These are phyloP conservation scores for Aphanocladium album DNA, from an alignment of 2,329 filamentous ascomycete genomes.

Conservation along the genomic window DNA sequence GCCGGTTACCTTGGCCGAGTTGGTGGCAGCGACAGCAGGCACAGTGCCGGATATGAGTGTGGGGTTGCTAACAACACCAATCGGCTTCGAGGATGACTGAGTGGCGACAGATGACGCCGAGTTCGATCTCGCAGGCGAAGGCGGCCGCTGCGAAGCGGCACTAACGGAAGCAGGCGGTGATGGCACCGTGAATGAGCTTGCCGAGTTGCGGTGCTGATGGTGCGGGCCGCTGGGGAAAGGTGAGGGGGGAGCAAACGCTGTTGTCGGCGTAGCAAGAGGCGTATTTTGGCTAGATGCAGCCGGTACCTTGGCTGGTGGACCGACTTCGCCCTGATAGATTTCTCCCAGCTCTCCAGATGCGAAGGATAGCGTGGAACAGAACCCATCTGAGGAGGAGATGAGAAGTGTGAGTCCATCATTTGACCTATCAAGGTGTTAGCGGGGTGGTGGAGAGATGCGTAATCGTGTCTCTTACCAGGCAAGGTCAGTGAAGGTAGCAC, in stretches of 20 bases:
- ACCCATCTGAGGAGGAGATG: slow-evolving; percentile 97
- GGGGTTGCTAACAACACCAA: slow-evolving; percentile 66
- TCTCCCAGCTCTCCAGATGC: slow-evolving; percentile 78
- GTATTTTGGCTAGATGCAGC: slow-evolving; percentile 58
- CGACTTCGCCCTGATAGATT: slow-evolving; percentile 65
- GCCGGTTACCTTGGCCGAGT: slow-evolving; percentile 56
- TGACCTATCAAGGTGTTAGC: slow-evolving; percentile 37
- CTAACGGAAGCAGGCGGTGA: slow-evolving; percentile 53
- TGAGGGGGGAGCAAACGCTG: slow-evolving; percentile 56
- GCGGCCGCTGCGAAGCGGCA: slow-evolving; percentile 59
- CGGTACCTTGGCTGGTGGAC: slow-evolving; percentile 36
- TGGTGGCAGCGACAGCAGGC: slow-evolving; percentile 69
- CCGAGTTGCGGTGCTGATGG: slow-evolving; percentile 54
- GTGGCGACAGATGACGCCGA: slow-evolving; percentile 77
- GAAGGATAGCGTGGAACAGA: slow-evolving; percentile 90
- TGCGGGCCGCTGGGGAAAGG: slow-evolving; percentile 45
- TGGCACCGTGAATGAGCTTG: slow-evolving; percentile 52
- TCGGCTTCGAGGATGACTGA: slow-evolving; percentile 44
- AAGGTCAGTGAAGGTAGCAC: slow-evolving; percentile 93
- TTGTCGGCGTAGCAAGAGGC: slow-evolving; percentile 65
- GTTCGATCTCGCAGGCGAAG: slow-evolving; percentile 79
- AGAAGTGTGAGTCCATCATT: slow-evolving; percentile 57
- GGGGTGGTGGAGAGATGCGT: neutral
- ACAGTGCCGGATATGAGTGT: slow-evolving; percentile 73
- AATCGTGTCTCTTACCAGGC: slow-evolving; percentile 64